These are phyloP conservation scores for Candolleomyces aberdarensis DNA, from an alignment of 768 basidiomycete genomes.

Conservation along the genomic window DNA sequence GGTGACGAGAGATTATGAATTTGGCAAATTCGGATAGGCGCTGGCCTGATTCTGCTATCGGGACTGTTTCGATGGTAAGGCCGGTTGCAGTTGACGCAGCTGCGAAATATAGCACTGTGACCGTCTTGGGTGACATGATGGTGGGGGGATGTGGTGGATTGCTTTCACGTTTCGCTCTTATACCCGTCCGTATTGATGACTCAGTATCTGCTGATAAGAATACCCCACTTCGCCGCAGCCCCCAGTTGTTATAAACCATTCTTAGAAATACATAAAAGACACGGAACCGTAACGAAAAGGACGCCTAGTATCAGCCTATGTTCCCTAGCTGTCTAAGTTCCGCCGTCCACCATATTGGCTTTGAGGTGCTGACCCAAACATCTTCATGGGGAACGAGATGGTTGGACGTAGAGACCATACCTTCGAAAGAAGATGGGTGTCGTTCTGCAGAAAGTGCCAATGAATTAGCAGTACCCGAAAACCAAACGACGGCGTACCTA, in stretches of 20 bases:
- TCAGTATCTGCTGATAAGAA: neutral
- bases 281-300: neutral
- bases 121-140: slow-evolving; percentile 24
- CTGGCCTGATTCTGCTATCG: slow-evolving; percentile 45
- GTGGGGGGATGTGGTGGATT: neutral
- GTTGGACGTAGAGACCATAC: slow-evolving; percentile 90
- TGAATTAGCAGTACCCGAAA: neutral
- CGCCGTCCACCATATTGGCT: slow-evolving; percentile 88
- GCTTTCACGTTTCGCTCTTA: neutral
- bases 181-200: neutral
- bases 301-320: neutral
- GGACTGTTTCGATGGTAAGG: slow-evolving; percentile 49
- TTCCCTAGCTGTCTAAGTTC: slow-evolving; percentile 47
- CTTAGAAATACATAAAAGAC: too few species aligned
- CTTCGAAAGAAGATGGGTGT: slow-evolving; percentile 74
- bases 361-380: slow-evolving; percentile 66
- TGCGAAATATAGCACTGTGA: slow-evolving; percentile 55
- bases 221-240: neutral
- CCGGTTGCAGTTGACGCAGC: slow-evolving; percentile 71
- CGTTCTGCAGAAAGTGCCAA: slow-evolving; percentile 39
- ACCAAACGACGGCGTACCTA: slow-evolving; percentile 47
- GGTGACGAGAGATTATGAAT: slow-evolving; percentile 54
- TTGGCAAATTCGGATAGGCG: slow-evolving; percentile 47
- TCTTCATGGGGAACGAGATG: slow-evolving; percentile 70
- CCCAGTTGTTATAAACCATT: too few species aligned